Evolutionary conservation across 2,329 filamentous ascomycete genomes (phyloP).

Genomic region (Hymenoscyphus infarciens): DNA sequence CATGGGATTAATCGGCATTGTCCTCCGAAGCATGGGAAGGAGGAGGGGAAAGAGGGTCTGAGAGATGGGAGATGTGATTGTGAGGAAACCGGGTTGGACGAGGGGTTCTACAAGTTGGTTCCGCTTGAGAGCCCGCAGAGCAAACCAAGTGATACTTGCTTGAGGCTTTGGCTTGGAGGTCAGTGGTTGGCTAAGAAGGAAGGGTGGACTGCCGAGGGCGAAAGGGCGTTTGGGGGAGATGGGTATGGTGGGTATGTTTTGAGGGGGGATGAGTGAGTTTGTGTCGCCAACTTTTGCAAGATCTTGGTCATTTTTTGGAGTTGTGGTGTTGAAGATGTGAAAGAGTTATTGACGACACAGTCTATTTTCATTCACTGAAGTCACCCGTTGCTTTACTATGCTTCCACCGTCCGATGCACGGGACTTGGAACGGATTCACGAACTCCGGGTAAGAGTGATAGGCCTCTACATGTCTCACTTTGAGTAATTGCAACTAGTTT

Average conservation of each 20-base stretch:
- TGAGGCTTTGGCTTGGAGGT: slow-evolving; percentile 43
- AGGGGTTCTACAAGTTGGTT: slow-evolving; percentile 45
- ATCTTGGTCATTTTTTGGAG: too few relatives aligned
- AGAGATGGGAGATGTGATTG: slow-evolving; percentile 37
- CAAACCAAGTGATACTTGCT: slow-evolving; percentile 45
- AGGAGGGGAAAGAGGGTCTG: slow-evolving; percentile 43
- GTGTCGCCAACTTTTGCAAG: not conserved
- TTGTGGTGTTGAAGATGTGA: too few relatives aligned
- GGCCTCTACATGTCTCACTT: too few relatives aligned
- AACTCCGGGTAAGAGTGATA: too few relatives aligned
- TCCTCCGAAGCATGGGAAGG: slow-evolving; percentile 35
- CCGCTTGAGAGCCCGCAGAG: slow-evolving; percentile 45
- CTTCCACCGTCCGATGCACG: too few relatives aligned
- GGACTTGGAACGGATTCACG: too few relatives aligned
- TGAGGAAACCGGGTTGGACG: slow-evolving; percentile 43
- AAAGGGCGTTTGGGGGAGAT: slow-evolving; percentile 42
- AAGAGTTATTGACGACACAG: too few relatives aligned
- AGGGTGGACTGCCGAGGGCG: slow-evolving; percentile 41
- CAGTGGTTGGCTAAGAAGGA: slow-evolving; percentile 42
- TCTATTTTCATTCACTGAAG: too few relatives aligned
- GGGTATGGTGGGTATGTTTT: slow-evolving; percentile 41
- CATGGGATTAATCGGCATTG: slow-evolving; percentile 56
- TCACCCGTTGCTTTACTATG: too few relatives aligned
- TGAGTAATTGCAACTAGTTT: too few relatives aligned
- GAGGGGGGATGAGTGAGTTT: not conserved